These are phyloP conservation scores for Candida ficus DNA, from an alignment of 805 yeast species.

Conservation along the genomic window DNA sequence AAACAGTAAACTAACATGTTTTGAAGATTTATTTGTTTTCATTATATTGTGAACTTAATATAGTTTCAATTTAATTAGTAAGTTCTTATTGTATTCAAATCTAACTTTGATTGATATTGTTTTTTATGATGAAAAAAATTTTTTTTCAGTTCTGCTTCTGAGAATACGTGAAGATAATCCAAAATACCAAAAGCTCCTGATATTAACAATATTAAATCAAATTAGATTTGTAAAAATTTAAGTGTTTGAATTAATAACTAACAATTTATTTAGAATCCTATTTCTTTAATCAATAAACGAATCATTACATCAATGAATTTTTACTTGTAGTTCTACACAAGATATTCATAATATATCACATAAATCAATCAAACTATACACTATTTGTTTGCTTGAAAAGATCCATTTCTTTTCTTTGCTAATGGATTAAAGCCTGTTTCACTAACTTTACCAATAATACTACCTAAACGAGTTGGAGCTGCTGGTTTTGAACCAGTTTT, in stretches of 20 bases:
- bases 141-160: constrained; percentile 99
- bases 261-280: background rate
- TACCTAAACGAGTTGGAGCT: background rate
- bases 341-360: too few species aligned
- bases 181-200: constrained; percentile 53
- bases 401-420: background rate
- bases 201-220: background rate
- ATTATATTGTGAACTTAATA: constrained; percentile 1
- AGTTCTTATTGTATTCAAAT: too few species aligned
- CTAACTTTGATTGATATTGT: too few species aligned
- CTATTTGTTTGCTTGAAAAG: too few species aligned
- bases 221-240: background rate
- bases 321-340: background rate
- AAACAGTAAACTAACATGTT: too few species aligned
- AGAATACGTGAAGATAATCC: constrained; percentile 69
- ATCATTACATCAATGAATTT: too few species aligned
- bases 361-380: too few species aligned
- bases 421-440: background rate
- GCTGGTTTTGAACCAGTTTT: background rate
- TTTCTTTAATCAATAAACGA: too few species aligned
- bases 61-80: background rate
- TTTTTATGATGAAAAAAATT: constrained; percentile 55
- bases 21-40: too few species aligned
- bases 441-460: background rate
- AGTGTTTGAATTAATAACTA: too few species aligned